Conservation (phyloP, 2,329 filamentous ascomycete species). For the Orbilia ellipsospora region DNA sequence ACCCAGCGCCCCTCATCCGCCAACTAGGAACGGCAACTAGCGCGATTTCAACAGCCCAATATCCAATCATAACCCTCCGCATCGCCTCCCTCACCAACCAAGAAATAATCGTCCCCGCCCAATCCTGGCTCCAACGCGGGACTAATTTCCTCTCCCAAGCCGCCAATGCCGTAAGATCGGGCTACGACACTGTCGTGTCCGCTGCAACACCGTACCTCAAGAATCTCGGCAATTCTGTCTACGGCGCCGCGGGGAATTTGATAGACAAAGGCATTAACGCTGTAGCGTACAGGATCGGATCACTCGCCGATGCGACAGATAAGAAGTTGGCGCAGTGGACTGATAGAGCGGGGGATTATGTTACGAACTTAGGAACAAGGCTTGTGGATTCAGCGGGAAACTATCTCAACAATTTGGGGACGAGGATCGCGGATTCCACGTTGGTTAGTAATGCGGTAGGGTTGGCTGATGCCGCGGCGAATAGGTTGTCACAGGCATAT, state of each 20-base stretch:
- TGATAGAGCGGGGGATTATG: not conserved
- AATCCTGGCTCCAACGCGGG: conserved; percentile 40
- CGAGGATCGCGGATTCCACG: not conserved
- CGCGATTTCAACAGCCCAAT: not conserved
- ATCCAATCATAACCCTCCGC: conserved; percentile 26
- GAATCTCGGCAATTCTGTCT: not conserved
- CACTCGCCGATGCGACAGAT: not conserved
- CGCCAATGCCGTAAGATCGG: conserved; percentile 1
- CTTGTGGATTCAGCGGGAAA: not conserved
- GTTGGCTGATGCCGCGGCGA: not conserved
- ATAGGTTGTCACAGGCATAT: not conserved
- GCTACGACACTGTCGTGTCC: not conserved
- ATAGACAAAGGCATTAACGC: not conserved
- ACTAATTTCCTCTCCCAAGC: conserved; percentile 13
- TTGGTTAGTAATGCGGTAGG: not conserved
- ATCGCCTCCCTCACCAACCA: conserved; percentile 32
- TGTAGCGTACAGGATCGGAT: not conserved
- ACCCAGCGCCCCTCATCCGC: not conserved
- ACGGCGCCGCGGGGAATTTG: conserved; percentile 4
- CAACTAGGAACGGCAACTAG: conserved; percentile 1
- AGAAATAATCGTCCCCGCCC: conserved; percentile 20
- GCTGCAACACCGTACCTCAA: conserved; percentile 5
- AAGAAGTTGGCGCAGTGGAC: not conserved
- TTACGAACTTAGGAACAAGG: not conserved
- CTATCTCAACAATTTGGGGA: not conserved